Evolutionary conservation across 371 early-diverging fungal species (phyloP).

Genomic region (Hamiltosporidium tvaerminnensis): DNA sequence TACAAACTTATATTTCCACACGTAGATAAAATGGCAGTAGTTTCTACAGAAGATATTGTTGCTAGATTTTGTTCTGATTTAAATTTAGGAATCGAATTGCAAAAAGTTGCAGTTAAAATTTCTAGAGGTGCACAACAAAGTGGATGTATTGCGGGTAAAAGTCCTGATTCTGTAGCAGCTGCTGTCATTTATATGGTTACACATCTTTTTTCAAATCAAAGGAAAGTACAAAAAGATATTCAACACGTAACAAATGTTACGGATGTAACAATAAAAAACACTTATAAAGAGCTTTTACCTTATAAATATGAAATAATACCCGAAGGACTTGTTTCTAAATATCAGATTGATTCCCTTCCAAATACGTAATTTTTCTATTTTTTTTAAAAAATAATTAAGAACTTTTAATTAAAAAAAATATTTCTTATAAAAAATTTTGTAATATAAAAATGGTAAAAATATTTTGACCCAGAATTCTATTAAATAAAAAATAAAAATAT

Average conservation of each 20-base stretch:
- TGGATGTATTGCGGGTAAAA: slow-evolving; percentile 52
- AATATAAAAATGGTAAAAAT: no score
- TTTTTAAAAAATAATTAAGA: no score
- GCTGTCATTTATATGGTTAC: slow-evolving; percentile 54
- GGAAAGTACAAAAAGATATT: slow-evolving; percentile 47
- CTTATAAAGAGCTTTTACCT: slow-evolving; percentile 52
- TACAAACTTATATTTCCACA: slow-evolving; percentile 53
- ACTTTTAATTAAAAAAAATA: no score
- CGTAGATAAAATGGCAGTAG: slow-evolving; percentile 42
- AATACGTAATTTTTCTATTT: background rate
- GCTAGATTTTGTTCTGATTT: slow-evolving; percentile 54
- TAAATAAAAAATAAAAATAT: no score
- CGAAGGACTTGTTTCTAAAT: slow-evolving; percentile 32
- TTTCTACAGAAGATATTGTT: slow-evolving; percentile 48
- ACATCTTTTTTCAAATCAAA: slow-evolving; percentile 45
- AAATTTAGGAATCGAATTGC: slow-evolving; percentile 45
- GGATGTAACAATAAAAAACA: slow-evolving; percentile 55
- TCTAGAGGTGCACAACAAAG: slow-evolving; percentile 32
- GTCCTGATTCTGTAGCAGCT: slow-evolving; percentile 54
- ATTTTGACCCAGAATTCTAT: no score
- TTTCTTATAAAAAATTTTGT: no score
- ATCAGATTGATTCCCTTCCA: slow-evolving; percentile 22
- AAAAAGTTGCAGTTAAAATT: slow-evolving; percentile 46
- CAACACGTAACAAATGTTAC: slow-evolving; percentile 52
- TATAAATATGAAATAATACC: slow-evolving; percentile 50